A percentile compares a stretch with the other conserved stretches of the same genome.
Evolutionary conservation across 768 basidiomycete genomes (phyloP).

Genomic region (Hygrocybe punicea): DNA sequence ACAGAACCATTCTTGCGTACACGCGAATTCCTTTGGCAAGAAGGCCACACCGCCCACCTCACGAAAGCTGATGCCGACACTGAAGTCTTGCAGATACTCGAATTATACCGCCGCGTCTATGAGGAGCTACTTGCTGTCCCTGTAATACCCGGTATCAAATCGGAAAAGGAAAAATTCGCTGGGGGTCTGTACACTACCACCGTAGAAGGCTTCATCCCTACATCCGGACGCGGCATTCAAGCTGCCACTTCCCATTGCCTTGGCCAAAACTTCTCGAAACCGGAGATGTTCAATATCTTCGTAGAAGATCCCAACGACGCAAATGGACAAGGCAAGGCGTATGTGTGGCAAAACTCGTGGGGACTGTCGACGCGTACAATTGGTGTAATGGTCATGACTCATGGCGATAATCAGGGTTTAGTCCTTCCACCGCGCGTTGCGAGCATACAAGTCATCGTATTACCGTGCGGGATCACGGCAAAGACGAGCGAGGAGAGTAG

Average conservation of each 20-base stretch:
- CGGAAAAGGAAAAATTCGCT: conserved; percentile 99
- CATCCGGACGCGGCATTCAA: conserved; percentile 96
- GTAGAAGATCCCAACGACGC: conserved; percentile 90
- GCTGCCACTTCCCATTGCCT: conserved; percentile 97
- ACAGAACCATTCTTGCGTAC: conserved; percentile 97
- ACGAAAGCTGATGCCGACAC: conserved; percentile 85
- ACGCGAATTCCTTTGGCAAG: conserved; percentile 99
- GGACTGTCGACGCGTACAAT: conserved; percentile 94
- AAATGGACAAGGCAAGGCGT: conserved; percentile 61
- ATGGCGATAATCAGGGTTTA: conserved; percentile 95
- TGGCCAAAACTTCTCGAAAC: conserved; percentile 95
- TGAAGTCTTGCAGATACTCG: conserved; percentile 92
- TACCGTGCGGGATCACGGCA: conserved; percentile 92
- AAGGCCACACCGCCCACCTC: conserved; percentile 94
- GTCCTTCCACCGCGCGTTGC: conserved; percentile 98
- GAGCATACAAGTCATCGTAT: conserved; percentile 83
- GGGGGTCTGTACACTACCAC: conserved; percentile 98
- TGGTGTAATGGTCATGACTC: conserved; percentile 99
- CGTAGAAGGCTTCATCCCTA: conserved; percentile 95
- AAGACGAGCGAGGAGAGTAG: conserved; percentile 70
- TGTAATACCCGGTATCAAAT: conserved; percentile 94
- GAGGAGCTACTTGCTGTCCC: conserved; percentile 97
- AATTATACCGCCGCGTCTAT: conserved; percentile 92
- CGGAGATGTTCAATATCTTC: conserved; percentile 96
- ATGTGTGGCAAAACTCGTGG: conserved; percentile 99